A percentile compares a stretch with the other conserved stretches of the same genome.
Conservation (phyloP, 1,139 yeast genomes). For the Ogataea hybrid region DNA sequence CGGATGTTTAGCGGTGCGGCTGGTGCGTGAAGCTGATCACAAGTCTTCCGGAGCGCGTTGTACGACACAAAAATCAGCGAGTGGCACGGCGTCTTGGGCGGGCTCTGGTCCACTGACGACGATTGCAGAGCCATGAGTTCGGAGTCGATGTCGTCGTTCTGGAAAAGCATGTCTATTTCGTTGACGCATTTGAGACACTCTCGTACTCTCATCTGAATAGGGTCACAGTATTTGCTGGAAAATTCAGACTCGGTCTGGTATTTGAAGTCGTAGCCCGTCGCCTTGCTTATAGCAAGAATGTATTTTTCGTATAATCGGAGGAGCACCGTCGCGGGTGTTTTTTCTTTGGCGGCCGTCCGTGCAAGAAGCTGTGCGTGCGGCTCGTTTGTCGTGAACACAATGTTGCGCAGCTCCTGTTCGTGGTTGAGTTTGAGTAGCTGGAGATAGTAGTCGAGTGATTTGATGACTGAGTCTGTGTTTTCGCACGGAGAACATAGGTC, state of each 20-base stretch:
- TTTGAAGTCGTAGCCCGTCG: constrained; percentile 28
- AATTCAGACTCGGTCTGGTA: constrained; percentile 17
- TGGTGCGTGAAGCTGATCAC: constrained; percentile 31
- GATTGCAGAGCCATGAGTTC: constrained; percentile 28
- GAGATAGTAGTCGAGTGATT: constrained; percentile 25
- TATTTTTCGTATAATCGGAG: constrained; percentile 27
- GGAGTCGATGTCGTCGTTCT: constrained; percentile 29
- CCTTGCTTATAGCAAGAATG: constrained; percentile 28
- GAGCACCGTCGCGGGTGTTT: constrained; percentile 23
- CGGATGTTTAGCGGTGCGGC: constrained; percentile 17
- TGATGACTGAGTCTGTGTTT: constrained; percentile 23
- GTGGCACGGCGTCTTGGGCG: constrained; percentile 20
- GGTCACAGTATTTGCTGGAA: constrained; percentile 7
- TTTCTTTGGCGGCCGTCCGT: constrained; percentile 20
- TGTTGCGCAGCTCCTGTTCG: constrained; percentile 25
- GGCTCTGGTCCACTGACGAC: constrained; percentile 11
- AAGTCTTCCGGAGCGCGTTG: constrained; percentile 27
- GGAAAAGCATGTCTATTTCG: constrained; percentile 21
- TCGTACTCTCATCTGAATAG: constrained; percentile 11
- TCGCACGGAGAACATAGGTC: constrained; percentile 28
- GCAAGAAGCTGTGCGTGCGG: constrained; percentile 22
- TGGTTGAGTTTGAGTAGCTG: constrained; percentile 25
- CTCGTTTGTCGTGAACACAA: constrained; percentile 23
- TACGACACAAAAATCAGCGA: constrained; percentile 30
- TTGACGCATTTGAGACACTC: constrained; percentile 29